Evolutionary conservation across 1,284 basidiomycete genomes (phyloP).

Genomic region (Marasmius fiardii): DNA sequence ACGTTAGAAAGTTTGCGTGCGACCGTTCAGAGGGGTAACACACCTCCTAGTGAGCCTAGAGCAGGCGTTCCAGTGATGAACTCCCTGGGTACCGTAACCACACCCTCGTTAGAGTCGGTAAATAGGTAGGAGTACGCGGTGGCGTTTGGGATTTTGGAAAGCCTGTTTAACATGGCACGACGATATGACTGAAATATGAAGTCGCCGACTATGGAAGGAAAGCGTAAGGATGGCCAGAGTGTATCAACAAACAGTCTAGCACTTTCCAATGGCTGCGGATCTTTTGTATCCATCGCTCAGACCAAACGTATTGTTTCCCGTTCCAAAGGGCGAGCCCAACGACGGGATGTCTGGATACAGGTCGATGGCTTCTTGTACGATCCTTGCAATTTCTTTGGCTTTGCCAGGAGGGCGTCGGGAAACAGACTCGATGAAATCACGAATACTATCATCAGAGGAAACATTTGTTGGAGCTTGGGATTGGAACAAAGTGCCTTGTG

Average conservation of each 20-base stretch:
- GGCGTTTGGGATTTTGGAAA: background rate
- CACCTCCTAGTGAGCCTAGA: background rate
- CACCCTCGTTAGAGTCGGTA: background rate
- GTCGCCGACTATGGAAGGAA: background rate
- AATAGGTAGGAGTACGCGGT: background rate
- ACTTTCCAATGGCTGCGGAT: background rate
- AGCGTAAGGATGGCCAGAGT: no score
- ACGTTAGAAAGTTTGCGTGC: no score
- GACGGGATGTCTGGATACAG: background rate
- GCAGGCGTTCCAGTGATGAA: background rate
- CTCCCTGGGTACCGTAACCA: background rate
- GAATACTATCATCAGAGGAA: background rate
- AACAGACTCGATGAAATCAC: background rate
- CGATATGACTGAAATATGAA: background rate
- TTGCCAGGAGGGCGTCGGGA: background rate
- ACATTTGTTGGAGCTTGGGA: background rate
- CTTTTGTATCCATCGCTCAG: background rate
- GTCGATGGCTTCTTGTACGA: background rate
- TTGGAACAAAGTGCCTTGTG: background rate
- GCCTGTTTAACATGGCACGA: background rate
- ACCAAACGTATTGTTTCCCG: background rate
- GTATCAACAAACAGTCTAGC: background rate
- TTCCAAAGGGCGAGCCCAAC: no score
- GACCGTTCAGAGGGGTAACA: background rate
- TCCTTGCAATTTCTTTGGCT: background rate